Conservation (phyloP, 164 flowering plant species). For the Stephania japonica region DNA sequence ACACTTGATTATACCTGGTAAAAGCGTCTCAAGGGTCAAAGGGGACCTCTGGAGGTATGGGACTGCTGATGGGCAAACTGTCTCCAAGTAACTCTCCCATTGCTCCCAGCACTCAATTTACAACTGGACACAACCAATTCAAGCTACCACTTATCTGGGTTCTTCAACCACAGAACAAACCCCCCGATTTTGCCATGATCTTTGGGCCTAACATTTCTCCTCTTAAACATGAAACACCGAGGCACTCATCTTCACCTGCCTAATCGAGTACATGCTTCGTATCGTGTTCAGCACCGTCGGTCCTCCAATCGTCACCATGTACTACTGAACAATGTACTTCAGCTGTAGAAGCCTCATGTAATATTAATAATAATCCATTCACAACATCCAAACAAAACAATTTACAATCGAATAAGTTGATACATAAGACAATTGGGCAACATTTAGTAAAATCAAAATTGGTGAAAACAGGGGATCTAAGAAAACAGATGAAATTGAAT, state of each 20-base stretch:
- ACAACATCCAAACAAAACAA: too few species aligned
- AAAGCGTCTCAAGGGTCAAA: constrained; percentile 68
- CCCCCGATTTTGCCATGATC: constrained; percentile 54
- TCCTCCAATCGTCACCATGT: constrained; percentile 62
- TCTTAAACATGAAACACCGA: constrained; percentile 45
- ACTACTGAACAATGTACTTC: constrained; percentile 31
- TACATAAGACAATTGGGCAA: too few species aligned
- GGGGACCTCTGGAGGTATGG: constrained; percentile 56
- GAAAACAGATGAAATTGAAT: neutral
- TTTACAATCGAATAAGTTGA: too few species aligned
- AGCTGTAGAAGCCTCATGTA: constrained; percentile 69
- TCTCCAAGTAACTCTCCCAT: constrained; percentile 70
- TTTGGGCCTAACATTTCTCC: constrained; percentile 23
- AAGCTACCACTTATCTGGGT: constrained; percentile 50
- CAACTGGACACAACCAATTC: constrained; percentile 61
- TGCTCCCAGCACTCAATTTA: constrained; percentile 69
- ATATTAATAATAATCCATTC: neutral
- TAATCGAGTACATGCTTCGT: constrained; percentile 39
- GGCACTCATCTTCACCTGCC: constrained; percentile 55
- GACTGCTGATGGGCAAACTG: constrained; percentile 58
- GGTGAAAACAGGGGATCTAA: neutral
- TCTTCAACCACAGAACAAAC: constrained; percentile 33
- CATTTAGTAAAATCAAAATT: too few species aligned
- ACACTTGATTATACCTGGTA: too few species aligned
- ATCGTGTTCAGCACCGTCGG: constrained; percentile 32